These are phyloP conservation scores for Colletotrichum sp. DNA, from an alignment of 2,329 filamentous ascomycete species.

Conservation along the genomic window DNA sequence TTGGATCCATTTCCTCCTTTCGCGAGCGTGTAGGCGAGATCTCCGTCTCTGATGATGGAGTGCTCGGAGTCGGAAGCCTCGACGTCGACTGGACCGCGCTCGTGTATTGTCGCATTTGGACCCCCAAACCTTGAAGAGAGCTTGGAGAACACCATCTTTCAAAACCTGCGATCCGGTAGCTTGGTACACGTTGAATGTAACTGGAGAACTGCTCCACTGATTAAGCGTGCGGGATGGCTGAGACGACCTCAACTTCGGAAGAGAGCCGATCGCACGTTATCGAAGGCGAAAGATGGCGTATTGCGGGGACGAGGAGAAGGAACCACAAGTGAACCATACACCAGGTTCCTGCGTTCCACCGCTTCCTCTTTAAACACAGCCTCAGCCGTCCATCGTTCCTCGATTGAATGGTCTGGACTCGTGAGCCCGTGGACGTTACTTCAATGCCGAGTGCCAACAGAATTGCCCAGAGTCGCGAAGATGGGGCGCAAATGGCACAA, in stretches of 20 bases:
- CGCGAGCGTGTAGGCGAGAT: slow-evolving; percentile 44
- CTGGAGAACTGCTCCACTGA: neutral
- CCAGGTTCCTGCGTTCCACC: neutral
- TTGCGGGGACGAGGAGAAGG: neutral
- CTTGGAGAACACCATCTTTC: slow-evolving; percentile 4
- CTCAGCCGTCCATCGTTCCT: neutral
- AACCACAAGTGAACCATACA: neutral
- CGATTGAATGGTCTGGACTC: neutral
- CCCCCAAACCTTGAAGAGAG: neutral
- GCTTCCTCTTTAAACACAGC: neutral
- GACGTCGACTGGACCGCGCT: neutral
- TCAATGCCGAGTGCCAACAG: neutral
- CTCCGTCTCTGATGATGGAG: slow-evolving; percentile 38
- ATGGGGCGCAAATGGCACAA: neutral
- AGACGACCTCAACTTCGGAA: too few species aligned
- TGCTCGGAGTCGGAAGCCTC: slow-evolving; percentile 26
- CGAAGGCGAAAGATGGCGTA: neutral
- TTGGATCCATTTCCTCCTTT: slow-evolving; percentile 52
- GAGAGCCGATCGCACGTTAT: neutral
- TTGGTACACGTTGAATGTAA: neutral
- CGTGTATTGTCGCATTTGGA: neutral
- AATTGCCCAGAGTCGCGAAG: neutral
- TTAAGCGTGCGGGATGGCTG: neutral
- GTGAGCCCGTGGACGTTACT: neutral
- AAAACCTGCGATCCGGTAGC: neutral